Conservation (phyloP, 2,329 filamentous ascomycete species). For the Paecilomyces fulvus region DNA sequence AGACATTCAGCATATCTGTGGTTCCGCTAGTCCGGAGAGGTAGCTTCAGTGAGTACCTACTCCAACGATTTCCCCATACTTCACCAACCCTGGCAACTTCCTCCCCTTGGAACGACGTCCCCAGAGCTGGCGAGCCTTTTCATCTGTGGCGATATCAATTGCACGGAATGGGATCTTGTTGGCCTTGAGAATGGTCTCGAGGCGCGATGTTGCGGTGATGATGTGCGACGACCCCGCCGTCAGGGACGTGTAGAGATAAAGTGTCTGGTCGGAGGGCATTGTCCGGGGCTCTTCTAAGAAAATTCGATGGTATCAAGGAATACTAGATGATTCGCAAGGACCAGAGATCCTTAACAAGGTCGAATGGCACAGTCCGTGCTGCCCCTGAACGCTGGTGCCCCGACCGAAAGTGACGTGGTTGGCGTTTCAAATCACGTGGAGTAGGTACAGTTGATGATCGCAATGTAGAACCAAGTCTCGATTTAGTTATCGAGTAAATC, state of each 20-base stretch:
- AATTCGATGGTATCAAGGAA: background rate
- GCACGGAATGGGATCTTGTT: constrained; percentile 92
- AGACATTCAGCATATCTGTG: background rate
- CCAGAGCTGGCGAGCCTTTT: constrained; percentile 83
- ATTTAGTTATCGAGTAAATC: background rate
- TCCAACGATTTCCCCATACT: constrained; percentile 75
- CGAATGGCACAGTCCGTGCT: constrained; percentile 15
- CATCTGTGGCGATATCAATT: constrained; percentile 82
- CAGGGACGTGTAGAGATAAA: constrained; percentile 94
- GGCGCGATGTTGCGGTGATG: constrained; percentile 86
- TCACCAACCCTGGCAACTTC: constrained; percentile 83
- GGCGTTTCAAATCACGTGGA: constrained; percentile 41
- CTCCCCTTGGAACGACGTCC: constrained; percentile 73
- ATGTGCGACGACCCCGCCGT: constrained; percentile 95
- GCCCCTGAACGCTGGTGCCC: constrained; percentile 2
- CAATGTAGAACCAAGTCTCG: background rate
- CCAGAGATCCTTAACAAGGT: background rate
- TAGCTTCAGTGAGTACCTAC: constrained; percentile 46
- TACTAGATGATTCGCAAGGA: background rate
- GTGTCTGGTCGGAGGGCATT: constrained; percentile 42
- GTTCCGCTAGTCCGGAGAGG: background rate
- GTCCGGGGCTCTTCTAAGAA: background rate
- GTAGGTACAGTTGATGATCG: background rate
- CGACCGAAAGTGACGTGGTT: constrained; percentile 15
- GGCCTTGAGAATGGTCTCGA: constrained; percentile 92